phyloP scores from a whole-genome alignment of 306 rosid species.

The Ormosia emarginata region DNA sequence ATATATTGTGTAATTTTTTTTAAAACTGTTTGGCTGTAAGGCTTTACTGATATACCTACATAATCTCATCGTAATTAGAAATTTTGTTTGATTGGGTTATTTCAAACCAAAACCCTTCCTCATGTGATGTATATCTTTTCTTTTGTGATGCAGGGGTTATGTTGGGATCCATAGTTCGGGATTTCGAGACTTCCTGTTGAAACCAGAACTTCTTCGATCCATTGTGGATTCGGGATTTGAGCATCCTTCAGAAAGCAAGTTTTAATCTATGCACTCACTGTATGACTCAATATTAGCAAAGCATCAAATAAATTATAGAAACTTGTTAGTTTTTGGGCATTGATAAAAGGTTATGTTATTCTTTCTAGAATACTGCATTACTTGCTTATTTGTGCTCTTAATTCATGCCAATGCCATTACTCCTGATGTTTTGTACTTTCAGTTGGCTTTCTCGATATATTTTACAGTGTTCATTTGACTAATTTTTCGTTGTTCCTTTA shows the following conservation, averaged over 20 bases:
- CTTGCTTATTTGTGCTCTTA: background rate
- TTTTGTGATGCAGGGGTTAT: conserved; percentile 58
- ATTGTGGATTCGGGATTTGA: conserved; percentile 82
- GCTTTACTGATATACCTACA: background rate
- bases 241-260: conserved; percentile 85
- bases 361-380: background rate
- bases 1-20: too few species aligned
- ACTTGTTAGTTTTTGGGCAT: background rate
- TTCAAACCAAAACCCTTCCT: background rate
- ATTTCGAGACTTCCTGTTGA: conserved; percentile 76
- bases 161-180: conserved; percentile 86
- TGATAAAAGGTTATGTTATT: background rate
- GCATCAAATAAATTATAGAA: background rate
- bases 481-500: background rate
- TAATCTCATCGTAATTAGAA: background rate
- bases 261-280: background rate
- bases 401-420: background rate
- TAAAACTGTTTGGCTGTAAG: background rate
- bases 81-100: background rate
- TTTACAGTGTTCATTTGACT: background rate
- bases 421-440: background rate
- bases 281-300: background rate
- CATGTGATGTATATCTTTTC: background rate
- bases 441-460: background rate
- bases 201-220: conserved; percentile 80